A percentile compares a stretch with the other conserved stretches of the same genome.
These are phyloP conservation scores for Fusarium subtropicale DNA, from an alignment of 2,329 filamentous ascomycete genomes.

Conservation along the genomic window DNA sequence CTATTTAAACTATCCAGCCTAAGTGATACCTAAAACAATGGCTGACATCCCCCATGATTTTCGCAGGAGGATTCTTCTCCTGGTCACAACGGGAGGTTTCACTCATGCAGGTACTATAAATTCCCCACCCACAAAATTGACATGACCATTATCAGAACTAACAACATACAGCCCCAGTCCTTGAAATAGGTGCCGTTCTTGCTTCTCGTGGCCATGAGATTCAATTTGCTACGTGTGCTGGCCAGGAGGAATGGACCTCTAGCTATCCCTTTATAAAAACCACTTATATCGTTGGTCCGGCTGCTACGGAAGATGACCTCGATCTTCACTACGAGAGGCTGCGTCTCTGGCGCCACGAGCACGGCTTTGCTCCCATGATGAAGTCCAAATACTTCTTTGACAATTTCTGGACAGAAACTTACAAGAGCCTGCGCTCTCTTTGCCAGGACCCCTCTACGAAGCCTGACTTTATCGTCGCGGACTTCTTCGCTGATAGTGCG, in stretches of 20 bases:
- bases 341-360: slow-evolving; percentile 49
- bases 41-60: slow-evolving; percentile 19
- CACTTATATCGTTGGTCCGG: slow-evolving; percentile 50
- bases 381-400: slow-evolving; percentile 54
- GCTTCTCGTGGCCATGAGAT: slow-evolving; percentile 52
- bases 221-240: slow-evolving; percentile 54
- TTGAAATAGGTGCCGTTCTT: slow-evolving; percentile 52
- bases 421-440: slow-evolving; percentile 32
- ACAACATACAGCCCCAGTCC: slow-evolving; percentile 47
- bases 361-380: slow-evolving; percentile 50
- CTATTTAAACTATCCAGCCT: slow-evolving; percentile 21
- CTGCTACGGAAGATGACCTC: slow-evolving; percentile 45
- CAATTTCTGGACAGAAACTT: slow-evolving; percentile 52
- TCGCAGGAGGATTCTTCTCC: slow-evolving; percentile 47
- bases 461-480: slow-evolving; percentile 57
- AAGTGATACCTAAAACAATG: slow-evolving; percentile 26
- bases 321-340: slow-evolving; percentile 52
- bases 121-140: background rate
- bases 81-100: slow-evolving; percentile 53
- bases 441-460: slow-evolving; percentile 37
- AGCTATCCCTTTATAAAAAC: slow-evolving; percentile 49
- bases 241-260: slow-evolving; percentile 52
- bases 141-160: background rate
- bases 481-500: slow-evolving; percentile 58
- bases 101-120: slow-evolving; percentile 49